Evolutionary conservation across 2,329 filamentous ascomycete genomes (phyloP).

Genomic region (Aspergillus ruber): DNA sequence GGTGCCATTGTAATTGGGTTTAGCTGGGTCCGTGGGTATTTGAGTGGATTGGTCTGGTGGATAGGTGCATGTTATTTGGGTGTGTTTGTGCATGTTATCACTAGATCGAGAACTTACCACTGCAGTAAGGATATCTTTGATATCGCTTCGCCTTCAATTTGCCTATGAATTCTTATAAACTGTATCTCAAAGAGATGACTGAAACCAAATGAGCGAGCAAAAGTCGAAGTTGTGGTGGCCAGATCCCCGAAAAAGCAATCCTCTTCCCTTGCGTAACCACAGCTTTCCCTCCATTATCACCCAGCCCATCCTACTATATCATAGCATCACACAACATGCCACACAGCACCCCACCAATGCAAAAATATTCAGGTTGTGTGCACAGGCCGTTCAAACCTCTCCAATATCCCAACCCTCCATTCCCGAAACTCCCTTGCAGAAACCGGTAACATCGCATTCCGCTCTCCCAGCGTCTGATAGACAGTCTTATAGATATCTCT

Average conservation of each 20-base stretch:
- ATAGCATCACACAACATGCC: neutral
- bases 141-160: too few species aligned
- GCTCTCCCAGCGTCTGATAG: constrained; percentile 28
- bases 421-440: constrained; percentile 48
- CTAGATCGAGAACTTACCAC: too few species aligned
- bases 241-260: neutral
- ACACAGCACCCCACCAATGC: neutral
- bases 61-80: too few species aligned
- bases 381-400: constrained; percentile 38
- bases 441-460: constrained; percentile 42
- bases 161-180: too few species aligned
- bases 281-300: neutral
- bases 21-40: too few species aligned
- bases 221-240: neutral
- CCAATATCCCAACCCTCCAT: constrained; percentile 50
- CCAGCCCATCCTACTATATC: too few species aligned
- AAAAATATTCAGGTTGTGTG: neutral
- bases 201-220: neutral
- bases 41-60: too few species aligned
- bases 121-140: too few species aligned
- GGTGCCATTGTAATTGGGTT: too few species aligned
- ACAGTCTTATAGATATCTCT: constrained; percentile 33
- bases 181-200: too few species aligned
- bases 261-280: neutral
- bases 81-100: too few species aligned